Percentiles rank a stretch among this genome's conserved stretches.
Evolutionary conservation across 306 rosid species (phyloP).

Genomic region (Acacia melanoxylon): DNA sequence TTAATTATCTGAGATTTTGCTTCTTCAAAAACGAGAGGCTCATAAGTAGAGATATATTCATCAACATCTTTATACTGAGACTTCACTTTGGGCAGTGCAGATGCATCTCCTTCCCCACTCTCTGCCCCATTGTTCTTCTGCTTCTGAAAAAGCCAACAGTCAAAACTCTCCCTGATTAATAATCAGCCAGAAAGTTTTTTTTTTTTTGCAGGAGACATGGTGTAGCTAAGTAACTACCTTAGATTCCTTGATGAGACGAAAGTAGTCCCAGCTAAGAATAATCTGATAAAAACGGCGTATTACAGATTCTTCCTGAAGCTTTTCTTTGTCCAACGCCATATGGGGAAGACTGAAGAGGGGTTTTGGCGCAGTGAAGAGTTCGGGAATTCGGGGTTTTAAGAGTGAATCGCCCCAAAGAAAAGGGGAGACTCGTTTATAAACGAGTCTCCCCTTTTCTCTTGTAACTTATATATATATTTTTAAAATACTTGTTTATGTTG

Average conservation of each 20-base stretch:
- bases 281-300: constrained; percentile 68
- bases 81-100: constrained; percentile 54
- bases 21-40: constrained; percentile 89
- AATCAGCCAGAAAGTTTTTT: neutral
- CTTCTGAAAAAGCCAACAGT: constrained; percentile 27
- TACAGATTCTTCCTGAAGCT: constrained; percentile 60
- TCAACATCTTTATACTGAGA: constrained; percentile 60
- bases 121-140: constrained; percentile 34
- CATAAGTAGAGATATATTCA: constrained; percentile 79
- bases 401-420: neutral
- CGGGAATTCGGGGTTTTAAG: neutral
- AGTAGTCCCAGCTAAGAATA: constrained; percentile 77
- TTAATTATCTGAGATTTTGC: constrained; percentile 72
- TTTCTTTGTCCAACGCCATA: constrained; percentile 75
- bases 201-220: neutral
- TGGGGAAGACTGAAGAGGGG: neutral
- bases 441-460: too few species aligned
- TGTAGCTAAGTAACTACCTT: constrained; percentile 38
- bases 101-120: constrained; percentile 19
- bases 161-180: neutral
- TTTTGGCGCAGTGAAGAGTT: neutral
- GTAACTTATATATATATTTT: too few species aligned
- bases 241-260: constrained; percentile 50
- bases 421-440: too few species aligned
- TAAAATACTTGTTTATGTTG: too few species aligned